Conservation (phyloP, 2,329 filamentous ascomycete species). For the Emmonsiellopsis sp. region DNA sequence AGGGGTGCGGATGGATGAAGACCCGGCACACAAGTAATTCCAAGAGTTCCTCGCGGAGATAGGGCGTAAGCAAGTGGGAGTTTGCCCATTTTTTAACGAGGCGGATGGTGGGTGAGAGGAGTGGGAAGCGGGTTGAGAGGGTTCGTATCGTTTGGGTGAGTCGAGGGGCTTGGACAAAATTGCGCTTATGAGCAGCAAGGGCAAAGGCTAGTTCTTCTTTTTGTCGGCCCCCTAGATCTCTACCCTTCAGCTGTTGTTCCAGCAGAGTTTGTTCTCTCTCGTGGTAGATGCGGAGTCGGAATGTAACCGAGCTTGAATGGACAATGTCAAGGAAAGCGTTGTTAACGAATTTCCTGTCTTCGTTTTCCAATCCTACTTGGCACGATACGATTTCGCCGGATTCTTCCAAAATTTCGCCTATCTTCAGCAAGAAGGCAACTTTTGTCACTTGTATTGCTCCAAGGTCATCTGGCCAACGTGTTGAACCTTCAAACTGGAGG, state of each 20-base stretch:
- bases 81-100: constrained; percentile 86
- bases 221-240: constrained; percentile 53
- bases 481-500: constrained; percentile 87
- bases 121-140: constrained; percentile 68
- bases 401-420: constrained; percentile 62
- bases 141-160: constrained; percentile 76
- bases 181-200: constrained; percentile 61
- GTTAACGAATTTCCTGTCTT: constrained; percentile 60
- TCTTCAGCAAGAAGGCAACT: constrained; percentile 70
- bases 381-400: constrained; percentile 53
- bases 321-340: constrained; percentile 73
- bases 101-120: constrained; percentile 73
- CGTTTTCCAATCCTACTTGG: constrained; percentile 73
- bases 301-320: constrained; percentile 62
- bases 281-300: constrained; percentile 80
- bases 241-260: constrained; percentile 69
- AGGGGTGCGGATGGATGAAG: constrained; percentile 77
- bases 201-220: constrained; percentile 62
- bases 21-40: constrained; percentile 71
- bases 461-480: constrained; percentile 87
- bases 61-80: constrained; percentile 66
- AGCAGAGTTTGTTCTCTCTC: constrained; percentile 78
- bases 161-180: constrained; percentile 62
- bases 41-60: constrained; percentile 71
- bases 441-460: constrained; percentile 89